Conservation (phyloP, 2,329 filamentous ascomycete species). For the Ophiosphaerella korrae region DNA sequence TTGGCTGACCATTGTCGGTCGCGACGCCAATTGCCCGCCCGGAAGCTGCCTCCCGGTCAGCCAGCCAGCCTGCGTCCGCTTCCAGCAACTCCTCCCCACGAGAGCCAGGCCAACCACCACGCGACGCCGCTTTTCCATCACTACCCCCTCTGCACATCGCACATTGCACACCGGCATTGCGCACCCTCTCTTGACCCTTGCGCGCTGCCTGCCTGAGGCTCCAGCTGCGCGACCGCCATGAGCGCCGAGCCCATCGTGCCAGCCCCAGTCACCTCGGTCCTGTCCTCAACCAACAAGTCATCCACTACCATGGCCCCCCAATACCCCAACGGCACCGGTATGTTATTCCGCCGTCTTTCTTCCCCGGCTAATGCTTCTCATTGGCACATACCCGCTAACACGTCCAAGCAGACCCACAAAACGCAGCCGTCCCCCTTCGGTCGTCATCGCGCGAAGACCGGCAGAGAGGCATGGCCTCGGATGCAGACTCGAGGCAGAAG, state of each 20-base stretch:
- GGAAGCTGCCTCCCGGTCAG: constrained; percentile 16
- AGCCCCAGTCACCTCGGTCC: constrained; percentile 31
- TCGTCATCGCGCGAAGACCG: constrained; percentile 34
- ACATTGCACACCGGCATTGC: constrained; percentile 16
- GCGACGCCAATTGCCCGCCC: constrained; percentile 23
- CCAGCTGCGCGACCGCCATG: constrained; percentile 39
- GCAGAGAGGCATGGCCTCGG: constrained; percentile 24
- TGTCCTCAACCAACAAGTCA: constrained; percentile 37
- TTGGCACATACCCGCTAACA: constrained; percentile 12
- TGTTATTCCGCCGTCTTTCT: constrained; percentile 9
- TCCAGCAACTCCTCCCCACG: constrained; percentile 19
- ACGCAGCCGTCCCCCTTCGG: constrained; percentile 24
- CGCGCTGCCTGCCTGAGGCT: constrained; percentile 20
- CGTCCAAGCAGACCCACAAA: constrained; percentile 15
- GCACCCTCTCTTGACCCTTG: constrained; percentile 3
- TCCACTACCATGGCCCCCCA: constrained; percentile 24
- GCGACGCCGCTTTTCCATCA: constrained; percentile 18
- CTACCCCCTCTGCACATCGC: constrained; percentile 13
- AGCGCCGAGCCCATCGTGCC: constrained; percentile 40
- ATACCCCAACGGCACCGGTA: constrained; percentile 44
- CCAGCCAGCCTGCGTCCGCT: background rate
- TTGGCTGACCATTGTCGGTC: constrained; percentile 5
- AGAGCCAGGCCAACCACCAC: constrained; percentile 14
- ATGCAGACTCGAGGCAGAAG: constrained; percentile 42
- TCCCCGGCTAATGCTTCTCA: background rate